Conservation (phyloP, 495 filamentous ascomycete species). For the Neurospora tetrasperma region DNA sequence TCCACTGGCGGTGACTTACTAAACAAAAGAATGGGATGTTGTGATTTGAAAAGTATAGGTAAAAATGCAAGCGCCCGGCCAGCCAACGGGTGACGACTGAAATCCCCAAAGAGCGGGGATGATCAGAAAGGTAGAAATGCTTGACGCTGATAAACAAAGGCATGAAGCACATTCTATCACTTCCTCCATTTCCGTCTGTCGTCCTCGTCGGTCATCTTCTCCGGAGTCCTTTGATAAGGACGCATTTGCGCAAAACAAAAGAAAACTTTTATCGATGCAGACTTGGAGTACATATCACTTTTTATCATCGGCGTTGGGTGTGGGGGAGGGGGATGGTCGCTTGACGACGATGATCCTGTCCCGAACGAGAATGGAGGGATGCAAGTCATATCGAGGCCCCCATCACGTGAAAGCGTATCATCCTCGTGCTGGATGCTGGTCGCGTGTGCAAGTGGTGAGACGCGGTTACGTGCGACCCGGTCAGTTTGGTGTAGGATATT, state of each 20-base stretch:
- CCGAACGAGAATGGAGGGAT: background rate
- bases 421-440: slow-evolving; percentile 6
- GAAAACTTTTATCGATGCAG: background rate
- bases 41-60: background rate
- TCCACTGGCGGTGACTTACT: no score
- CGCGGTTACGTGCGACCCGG: slow-evolving; percentile 5
- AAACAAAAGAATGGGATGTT: no score
- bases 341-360: background rate
- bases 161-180: background rate
- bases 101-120: background rate
- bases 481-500: background rate
- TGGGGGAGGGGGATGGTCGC: background rate
- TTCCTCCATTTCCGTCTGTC: background rate
- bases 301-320: background rate
- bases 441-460: background rate
- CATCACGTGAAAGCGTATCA: slow-evolving; percentile 18
- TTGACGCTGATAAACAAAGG: background rate
- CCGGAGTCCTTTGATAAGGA: background rate
- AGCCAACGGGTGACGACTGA: background rate
- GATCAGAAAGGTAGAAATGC: background rate
- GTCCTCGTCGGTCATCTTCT: background rate
- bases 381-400: background rate
- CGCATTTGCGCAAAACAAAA: background rate
- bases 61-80: background rate
- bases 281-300: background rate